Base-by-base conservation (phyloP, 768 basidiomycete species). In the Boletus sensibilis region DNA sequence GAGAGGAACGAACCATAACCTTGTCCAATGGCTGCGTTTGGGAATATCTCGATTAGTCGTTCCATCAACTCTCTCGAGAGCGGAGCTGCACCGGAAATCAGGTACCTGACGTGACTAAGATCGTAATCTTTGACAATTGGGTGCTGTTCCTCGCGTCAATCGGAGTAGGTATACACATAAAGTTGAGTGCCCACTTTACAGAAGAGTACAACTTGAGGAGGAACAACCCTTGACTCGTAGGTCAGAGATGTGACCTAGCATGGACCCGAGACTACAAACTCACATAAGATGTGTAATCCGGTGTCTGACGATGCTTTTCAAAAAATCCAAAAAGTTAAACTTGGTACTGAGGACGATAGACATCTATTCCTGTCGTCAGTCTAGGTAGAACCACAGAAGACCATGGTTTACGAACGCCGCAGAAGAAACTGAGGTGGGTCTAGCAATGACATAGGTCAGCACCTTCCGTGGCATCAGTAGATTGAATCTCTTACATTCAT, bases 361-460 rank as follows among this genome's bases (percentile, higher is more conserved):
- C 76, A 81, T 80, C 85, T 86, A 48, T 35, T 25, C 8, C 11
- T 20, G 25, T 16, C 38, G 18, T 71, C 27, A 69, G 50, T 42
- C 29, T 20, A 12, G 2, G 35, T 18, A 12, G 25, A 50, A 23
- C 12, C 9, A 2, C 5, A 21, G 5, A n/a, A 31, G n/a, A 38
- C 16, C 9, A 40, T n/a, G 23, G 12, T 49, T n/a, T 58, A 69
- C 81, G 53, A 66, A 87, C 85, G 45, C 78, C 81, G 40, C 74
- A 72, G 62, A 82, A 87, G 33, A 88, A 56, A 47, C 79, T 70
- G 53, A 75, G 81, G 64, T 88, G 87, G 38, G 85, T 65, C 85
- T 86, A 52, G 21, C 67, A 73, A 46, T 71, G 69, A 53, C 72
- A 69, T 70, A 33, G 44, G 33, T 59, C 45, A 62, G 43, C 16